Conservation (phyloP, 257 asterid genomes). For the Ballota nigra region DNA sequence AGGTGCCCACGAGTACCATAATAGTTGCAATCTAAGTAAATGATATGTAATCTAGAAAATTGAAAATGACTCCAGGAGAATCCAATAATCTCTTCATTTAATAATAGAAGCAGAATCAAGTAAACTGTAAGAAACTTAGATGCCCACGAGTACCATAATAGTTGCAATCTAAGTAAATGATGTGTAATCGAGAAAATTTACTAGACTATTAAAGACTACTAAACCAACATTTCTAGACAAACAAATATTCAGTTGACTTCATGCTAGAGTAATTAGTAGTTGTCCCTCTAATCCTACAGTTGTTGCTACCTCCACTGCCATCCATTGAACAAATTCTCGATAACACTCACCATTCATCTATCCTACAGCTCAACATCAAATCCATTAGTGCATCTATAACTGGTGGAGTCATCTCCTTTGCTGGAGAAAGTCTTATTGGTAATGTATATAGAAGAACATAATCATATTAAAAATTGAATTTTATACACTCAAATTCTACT, state of each 20-base stretch:
- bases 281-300: not conserved
- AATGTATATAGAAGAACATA: not conserved
- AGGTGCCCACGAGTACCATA: too few species aligned
- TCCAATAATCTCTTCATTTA: not conserved
- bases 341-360: not conserved
- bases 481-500: not conserved
- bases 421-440: not conserved
- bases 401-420: not conserved
- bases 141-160: not conserved
- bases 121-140: not conserved
- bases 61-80: not conserved
- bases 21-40: too few species aligned
- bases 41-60: too few species aligned
- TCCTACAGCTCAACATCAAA: not conserved
- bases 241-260: not conserved
- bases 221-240: not conserved
- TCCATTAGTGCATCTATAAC: not conserved
- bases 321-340: not conserved
- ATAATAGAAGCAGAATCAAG: not conserved
- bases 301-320: not conserved
- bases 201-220: not conserved
- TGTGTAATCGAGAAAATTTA: not conserved
- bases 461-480: not conserved
- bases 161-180: conserved; percentile 3
- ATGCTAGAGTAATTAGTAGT: not conserved